Base-by-base conservation (phyloP, 495 filamentous ascomycete genomes). In the Aspergillus leporis region DNA sequence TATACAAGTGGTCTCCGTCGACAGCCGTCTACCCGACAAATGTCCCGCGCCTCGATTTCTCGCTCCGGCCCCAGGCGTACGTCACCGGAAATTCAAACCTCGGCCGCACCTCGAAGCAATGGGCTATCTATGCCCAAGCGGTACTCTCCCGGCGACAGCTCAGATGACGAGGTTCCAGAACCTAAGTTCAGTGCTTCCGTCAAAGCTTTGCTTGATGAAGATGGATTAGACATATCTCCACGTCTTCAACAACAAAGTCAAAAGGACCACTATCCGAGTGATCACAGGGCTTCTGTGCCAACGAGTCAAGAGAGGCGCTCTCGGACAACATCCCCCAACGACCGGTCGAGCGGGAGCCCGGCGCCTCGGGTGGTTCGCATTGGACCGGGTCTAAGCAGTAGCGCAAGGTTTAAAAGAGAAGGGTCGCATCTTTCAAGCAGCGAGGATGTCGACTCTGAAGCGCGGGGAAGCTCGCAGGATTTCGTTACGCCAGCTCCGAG, bases 171-270 rank as follows among this genome's bases (percentile, higher is more conserved):
- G 57, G 78, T 85, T 23, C 88, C 87, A 34, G 89, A 89, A 58
- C 89, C 90, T 72, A 90, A 89, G 69, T 86, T 91, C 65, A 92
- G 89, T 64, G 90, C 90, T 34, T 81, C 89, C 36, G 90, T 89
- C 9, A 91, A 91, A 64, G 89, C 88, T 22, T 74, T 93, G 13
- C 75, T 93, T 7, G 85, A 88, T 55, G 87, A 87, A 62, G 84
- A 85, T 51, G 82, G 81, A 13, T 69, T 81, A 55, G 79, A 78
- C 22, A 73, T 83, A 43, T 82, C 84, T 28, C 81, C 85, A 0
- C 73, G 72, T 28, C 71, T 73, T 12, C 74, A 80, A 52, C 72
- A 80, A 59, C 68, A 74, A 52, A 68, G 67, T 63, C 70, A 70
- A 47, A 64, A 58, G 21, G 55, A 76, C 71, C 61, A 61, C 71